Evolutionary conservation across 768 basidiomycete species (phyloP).

Genomic region (Porphyrellus cyaneotinctus): DNA sequence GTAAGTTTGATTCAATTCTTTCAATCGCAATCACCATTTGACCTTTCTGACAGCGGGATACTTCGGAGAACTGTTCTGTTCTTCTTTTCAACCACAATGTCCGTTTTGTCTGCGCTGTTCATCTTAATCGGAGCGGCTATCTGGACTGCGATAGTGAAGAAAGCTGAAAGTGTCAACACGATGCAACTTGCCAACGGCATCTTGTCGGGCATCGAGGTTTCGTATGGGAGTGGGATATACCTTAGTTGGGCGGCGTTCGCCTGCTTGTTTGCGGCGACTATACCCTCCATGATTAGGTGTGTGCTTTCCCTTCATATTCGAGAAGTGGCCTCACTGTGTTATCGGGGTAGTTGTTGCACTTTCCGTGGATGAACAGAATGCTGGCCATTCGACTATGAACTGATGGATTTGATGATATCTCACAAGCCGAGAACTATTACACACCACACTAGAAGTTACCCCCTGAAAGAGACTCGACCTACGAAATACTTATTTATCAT

Average conservation of each 20-base stretch:
- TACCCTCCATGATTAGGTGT: slow-evolving; percentile 78
- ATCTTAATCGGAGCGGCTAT: slow-evolving; percentile 67
- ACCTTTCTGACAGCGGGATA: slow-evolving; percentile 49
- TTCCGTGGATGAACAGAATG: slow-evolving; percentile 56
- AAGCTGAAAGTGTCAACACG: slow-evolving; percentile 55
- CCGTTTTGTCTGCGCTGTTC: slow-evolving; percentile 56
- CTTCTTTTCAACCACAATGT: slow-evolving; percentile 59
- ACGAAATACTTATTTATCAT: slow-evolving; percentile 22
- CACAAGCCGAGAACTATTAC: slow-evolving; percentile 4
- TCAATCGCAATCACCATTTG: background rate
- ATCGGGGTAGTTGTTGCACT: slow-evolving; percentile 64
- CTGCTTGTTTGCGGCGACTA: slow-evolving; percentile 55
- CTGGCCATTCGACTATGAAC: slow-evolving; percentile 22
- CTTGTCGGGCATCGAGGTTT: slow-evolving; percentile 59
- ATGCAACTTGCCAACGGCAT: slow-evolving; percentile 40
- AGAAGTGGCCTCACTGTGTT: background rate
- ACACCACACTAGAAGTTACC: background rate
- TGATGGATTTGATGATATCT: slow-evolving; percentile 18
- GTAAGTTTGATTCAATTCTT: slow-evolving; percentile 40
- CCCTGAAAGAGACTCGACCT: slow-evolving; percentile 10
- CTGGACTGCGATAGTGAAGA: slow-evolving; percentile 75
- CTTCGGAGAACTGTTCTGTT: slow-evolving; percentile 63
- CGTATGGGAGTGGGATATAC: slow-evolving; percentile 58
- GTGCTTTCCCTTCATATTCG: slow-evolving; percentile 18
- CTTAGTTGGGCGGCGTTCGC: slow-evolving; percentile 75